A percentile compares a stretch with the other conserved stretches of the same genome.
phyloP scores from a whole-genome alignment of 768 basidiomycete genomes.

The Tylopilus sp. region DNA sequence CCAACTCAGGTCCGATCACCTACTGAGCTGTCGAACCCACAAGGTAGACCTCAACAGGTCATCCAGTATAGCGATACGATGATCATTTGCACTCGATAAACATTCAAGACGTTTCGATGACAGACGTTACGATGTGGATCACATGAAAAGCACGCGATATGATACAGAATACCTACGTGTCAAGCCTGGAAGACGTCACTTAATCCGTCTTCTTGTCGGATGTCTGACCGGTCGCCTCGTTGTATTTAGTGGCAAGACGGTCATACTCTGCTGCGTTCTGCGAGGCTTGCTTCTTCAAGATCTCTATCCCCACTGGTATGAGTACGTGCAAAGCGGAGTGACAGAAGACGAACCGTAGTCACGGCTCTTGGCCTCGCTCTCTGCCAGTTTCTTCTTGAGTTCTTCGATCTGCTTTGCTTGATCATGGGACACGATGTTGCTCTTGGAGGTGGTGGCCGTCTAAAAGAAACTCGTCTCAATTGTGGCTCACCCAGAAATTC shows the following conservation, averaged over 20 bases:
- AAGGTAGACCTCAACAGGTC: background rate
- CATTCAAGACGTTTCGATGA: background rate
- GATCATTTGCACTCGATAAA: background rate
- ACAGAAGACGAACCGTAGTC: slow-evolving; percentile 53
- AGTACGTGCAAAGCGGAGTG: background rate
- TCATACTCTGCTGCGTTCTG: slow-evolving; percentile 81
- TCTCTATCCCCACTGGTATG: slow-evolving; percentile 42
- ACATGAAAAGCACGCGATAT: background rate
- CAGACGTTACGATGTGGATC: background rate
- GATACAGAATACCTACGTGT: background rate
- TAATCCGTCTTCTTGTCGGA: slow-evolving; percentile 69
- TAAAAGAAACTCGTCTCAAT: slow-evolving; percentile 11
- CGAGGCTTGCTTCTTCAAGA: slow-evolving; percentile 76
- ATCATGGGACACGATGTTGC: slow-evolving; percentile 18
- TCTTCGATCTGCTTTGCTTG: slow-evolving; percentile 49
- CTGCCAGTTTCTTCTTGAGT: slow-evolving; percentile 65
- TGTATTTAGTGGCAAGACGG: slow-evolving; percentile 75
- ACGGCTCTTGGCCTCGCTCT: slow-evolving; percentile 51
- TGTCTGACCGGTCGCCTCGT: slow-evolving; percentile 58
- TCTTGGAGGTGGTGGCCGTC: slow-evolving; percentile 35
- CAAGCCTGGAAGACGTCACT: background rate
- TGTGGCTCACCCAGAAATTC: background rate
- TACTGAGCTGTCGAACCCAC: no score
- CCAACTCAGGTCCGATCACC: no score
- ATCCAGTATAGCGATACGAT: no score